Conservation (phyloP, 441 rosid species). For the Arabidopsis lyrata region DNA sequence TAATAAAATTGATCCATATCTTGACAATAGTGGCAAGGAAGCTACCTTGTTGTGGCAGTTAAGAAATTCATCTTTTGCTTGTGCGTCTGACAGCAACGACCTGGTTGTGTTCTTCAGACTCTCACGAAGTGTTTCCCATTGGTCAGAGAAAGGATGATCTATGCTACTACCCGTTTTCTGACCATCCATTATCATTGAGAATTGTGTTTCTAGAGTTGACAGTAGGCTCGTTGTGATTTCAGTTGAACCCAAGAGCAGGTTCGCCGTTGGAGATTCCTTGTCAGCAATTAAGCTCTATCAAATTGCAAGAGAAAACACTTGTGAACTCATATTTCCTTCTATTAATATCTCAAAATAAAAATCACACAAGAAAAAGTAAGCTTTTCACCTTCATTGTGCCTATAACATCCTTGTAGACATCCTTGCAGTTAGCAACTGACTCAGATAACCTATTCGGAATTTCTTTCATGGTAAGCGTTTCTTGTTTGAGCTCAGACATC, state of each 20-base stretch:
- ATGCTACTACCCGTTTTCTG: constrained; percentile 34
- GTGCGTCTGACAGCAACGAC: constrained; percentile 54
- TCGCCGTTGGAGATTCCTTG: constrained; percentile 58
- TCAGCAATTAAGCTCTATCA: constrained; percentile 57
- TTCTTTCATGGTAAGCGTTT: constrained; percentile 50
- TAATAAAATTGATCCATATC: constrained; percentile 57
- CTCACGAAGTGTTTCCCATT: constrained; percentile 55
- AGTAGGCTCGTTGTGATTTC: constrained; percentile 65
- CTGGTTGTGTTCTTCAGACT: constrained; percentile 52
- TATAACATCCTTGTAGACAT: constrained; percentile 57
- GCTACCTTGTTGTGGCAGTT: constrained; percentile 77
- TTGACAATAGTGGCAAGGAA: constrained; percentile 64
- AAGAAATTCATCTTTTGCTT: constrained; percentile 46
- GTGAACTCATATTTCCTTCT: constrained; percentile 17
- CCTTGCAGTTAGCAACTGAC: constrained; percentile 62
- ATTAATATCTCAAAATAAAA: constrained; percentile 11
- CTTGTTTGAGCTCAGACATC: constrained; percentile 68
- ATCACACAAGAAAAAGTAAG: constrained; percentile 27
- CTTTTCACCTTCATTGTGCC: constrained; percentile 63
- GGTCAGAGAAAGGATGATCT: constrained; percentile 50
- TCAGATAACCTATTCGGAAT: constrained; percentile 58
- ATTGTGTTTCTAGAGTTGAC: constrained; percentile 65
- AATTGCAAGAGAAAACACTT: constrained; percentile 32
- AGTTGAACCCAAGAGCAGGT: constrained; percentile 55
- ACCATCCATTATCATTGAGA: constrained; percentile 49